These are phyloP conservation scores for Nicotiana rustica DNA, from an alignment of 305 asterid genomes.

Conservation along the genomic window DNA sequence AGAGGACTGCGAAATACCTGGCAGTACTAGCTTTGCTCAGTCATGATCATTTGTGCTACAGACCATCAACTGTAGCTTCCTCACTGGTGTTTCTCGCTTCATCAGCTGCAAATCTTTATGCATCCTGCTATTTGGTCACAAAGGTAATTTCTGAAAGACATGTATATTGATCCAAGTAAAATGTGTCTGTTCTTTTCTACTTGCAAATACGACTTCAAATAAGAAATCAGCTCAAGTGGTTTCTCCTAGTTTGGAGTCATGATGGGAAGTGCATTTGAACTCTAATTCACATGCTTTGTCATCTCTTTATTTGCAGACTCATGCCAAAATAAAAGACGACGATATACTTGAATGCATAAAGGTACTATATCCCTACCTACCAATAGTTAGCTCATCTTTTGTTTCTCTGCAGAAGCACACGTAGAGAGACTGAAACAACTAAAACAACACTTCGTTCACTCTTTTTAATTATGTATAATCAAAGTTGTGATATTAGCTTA, in stretches of 20 bases:
- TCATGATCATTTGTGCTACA: slow-evolving; percentile 84
- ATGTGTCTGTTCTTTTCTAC: not conserved
- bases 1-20: slow-evolving; percentile 69
- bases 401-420: slow-evolving; percentile 12
- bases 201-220: not conserved
- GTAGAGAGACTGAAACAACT: not conserved
- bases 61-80: slow-evolving; percentile 98
- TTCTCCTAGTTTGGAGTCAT: not conserved
- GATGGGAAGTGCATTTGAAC: slow-evolving; percentile 13
- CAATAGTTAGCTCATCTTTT: not conserved
- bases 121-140: slow-evolving; percentile 57
- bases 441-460: not conserved
- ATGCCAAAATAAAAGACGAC: slow-evolving; percentile 61
- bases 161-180: not conserved
- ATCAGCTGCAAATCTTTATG: slow-evolving; percentile 61
- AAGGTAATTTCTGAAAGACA: slow-evolving; percentile 51
- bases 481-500: not conserved
- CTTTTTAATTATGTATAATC: not conserved
- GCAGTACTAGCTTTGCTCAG: slow-evolving; percentile 82
- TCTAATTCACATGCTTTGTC: slow-evolving; percentile 36
- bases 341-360: slow-evolving; percentile 81
- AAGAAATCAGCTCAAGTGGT: too few relatives aligned
- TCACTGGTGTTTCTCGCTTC: slow-evolving; percentile 83
- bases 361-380: slow-evolving; percentile 53
- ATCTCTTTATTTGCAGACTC: slow-evolving; percentile 73